Evolutionary conservation across 108 stramenopile species (phyloP).

Genomic region (Discostella pseudostelligera): DNA sequence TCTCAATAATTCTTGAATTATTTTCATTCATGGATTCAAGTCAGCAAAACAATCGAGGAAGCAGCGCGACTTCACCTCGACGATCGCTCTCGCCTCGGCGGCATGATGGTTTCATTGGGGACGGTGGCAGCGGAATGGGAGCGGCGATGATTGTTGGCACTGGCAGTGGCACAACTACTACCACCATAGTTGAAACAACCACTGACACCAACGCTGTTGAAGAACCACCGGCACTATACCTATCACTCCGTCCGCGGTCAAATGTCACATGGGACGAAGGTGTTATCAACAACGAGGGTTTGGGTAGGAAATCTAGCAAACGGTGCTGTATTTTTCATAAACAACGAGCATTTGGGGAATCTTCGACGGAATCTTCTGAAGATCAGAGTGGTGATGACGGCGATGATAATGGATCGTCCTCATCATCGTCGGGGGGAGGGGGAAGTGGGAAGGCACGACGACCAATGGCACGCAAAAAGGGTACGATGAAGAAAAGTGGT

Average conservation of each 20-base stretch:
- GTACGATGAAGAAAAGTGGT: constrained; percentile 41
- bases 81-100: neutral
- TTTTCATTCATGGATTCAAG: neutral
- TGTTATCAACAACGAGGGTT: constrained; percentile 91
- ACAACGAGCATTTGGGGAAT: constrained; percentile 86
- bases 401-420: constrained; percentile 21
- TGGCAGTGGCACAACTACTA: constrained; percentile 8
- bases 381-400: constrained; percentile 48
- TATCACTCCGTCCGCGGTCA: constrained; percentile 39
- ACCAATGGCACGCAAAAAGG: constrained; percentile 49
- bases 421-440: constrained; percentile 39
- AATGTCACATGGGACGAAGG: constrained; percentile 67
- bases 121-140: neutral
- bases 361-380: constrained; percentile 79
- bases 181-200: constrained; percentile 20
- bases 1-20: too few relatives aligned
- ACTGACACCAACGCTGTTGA: neutral
- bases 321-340: constrained; percentile 97
- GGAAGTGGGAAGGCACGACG: constrained; percentile 34
- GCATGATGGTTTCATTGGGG: neutral
- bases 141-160: constrained; percentile 1
- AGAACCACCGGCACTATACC: constrained; percentile 24
- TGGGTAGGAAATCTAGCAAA: constrained; percentile 90
- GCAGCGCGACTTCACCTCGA: neutral
- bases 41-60: neutral